phyloP scores from a whole-genome alignment of 2,329 filamentous ascomycete genomes.

The Microcera coccophila region DNA sequence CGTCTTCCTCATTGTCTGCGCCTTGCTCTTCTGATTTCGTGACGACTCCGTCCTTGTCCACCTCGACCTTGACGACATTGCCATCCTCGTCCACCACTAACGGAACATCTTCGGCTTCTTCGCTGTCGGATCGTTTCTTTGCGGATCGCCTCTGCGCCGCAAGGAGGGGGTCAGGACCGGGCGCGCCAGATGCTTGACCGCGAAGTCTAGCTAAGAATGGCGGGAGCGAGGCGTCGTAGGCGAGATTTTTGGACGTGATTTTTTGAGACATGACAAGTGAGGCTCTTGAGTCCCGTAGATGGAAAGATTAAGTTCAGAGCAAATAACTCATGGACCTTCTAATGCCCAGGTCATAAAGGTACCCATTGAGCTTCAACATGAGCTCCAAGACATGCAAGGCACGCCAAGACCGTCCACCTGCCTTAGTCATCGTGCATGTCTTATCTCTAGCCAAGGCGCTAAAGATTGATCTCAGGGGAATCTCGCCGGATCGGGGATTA shows the following conservation, averaged over 20 bases:
- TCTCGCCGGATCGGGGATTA: neutral
- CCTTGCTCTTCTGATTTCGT: conserved; percentile 27
- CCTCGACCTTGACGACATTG: conserved; percentile 54
- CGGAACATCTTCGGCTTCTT: conserved; percentile 72
- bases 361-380: no score
- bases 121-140: conserved; percentile 57
- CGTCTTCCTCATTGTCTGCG: conserved; percentile 22
- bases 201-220: conserved; percentile 58
- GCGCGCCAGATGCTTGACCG: conserved; percentile 47
- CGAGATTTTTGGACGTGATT: conserved; percentile 67
- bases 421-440: no score
- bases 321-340: no score
- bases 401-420: no score
- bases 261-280: conserved; percentile 56
- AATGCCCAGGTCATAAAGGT: no score
- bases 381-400: no score
- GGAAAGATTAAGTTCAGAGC: no score
- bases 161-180: conserved; percentile 51
- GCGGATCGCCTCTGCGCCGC: conserved; percentile 46
- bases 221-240: conserved; percentile 58
- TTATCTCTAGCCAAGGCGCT: no score
- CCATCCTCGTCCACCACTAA: conserved; percentile 70
- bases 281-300: no score
- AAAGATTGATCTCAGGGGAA: no score
- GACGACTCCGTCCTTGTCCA: conserved; percentile 43